phyloP scores from a whole-genome alignment of 305 asterid species.

The Plantago lanceolata region DNA sequence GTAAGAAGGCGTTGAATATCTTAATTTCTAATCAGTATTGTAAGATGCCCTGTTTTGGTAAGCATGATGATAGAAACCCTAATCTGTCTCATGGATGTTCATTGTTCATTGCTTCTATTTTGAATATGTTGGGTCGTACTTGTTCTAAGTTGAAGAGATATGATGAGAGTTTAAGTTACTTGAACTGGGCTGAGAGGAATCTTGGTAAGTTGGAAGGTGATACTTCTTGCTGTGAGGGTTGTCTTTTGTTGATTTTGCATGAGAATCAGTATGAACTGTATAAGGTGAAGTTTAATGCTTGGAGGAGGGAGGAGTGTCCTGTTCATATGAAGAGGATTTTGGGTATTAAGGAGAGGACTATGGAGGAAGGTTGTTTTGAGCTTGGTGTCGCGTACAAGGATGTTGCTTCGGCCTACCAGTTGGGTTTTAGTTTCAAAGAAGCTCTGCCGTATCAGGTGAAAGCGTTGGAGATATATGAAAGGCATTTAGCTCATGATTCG shows the following conservation, averaged over 20 bases:
- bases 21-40: too few species aligned
- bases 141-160: neutral
- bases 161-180: neutral
- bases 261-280: too few species aligned
- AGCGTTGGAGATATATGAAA: neutral
- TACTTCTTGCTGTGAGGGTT: too few species aligned
- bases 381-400: neutral
- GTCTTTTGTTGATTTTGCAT: too few species aligned
- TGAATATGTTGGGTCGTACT: neutral
- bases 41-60: too few species aligned
- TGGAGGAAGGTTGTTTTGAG: neutral
- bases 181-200: slow-evolving; percentile 9
- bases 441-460: neutral
- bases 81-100: too few species aligned
- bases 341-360: neutral
- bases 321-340: neutral
- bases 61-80: too few species aligned
- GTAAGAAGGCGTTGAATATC: too few species aligned
- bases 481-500: neutral
- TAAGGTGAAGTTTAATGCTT: too few species aligned
- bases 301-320: too few species aligned
- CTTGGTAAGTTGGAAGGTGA: neutral
- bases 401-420: neutral
- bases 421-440: neutral
- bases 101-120: neutral